These are phyloP conservation scores for Xylaria venustula DNA, from an alignment of 495 filamentous ascomycete genomes.

Conservation along the genomic window DNA sequence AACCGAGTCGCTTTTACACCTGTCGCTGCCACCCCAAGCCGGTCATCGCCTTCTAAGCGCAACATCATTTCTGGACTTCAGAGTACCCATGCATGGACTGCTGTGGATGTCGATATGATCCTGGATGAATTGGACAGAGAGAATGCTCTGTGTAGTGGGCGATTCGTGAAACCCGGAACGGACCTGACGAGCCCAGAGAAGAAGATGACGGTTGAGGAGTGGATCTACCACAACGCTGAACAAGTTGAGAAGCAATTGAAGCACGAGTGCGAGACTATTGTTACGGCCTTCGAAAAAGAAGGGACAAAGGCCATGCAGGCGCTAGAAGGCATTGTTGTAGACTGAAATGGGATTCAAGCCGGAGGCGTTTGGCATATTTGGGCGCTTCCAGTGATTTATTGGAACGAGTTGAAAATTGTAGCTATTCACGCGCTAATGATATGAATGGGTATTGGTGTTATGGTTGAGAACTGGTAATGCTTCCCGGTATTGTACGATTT, in stretches of 20 bases:
- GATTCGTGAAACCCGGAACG: constrained; percentile 46
- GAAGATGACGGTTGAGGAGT: constrained; percentile 89
- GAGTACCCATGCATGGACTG: constrained; percentile 66
- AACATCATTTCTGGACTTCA: constrained; percentile 57
- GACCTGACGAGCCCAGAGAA: constrained; percentile 76
- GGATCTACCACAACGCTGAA: constrained; percentile 79
- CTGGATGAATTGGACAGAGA: constrained; percentile 61
- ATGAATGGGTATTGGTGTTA: background rate
- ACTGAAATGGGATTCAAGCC: constrained; percentile 15
- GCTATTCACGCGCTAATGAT: background rate
- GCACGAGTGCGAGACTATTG: constrained; percentile 75
- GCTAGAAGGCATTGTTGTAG: constrained; percentile 67
- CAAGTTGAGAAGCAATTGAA: constrained; percentile 75
- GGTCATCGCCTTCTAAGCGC: constrained; percentile 62
- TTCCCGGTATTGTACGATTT: no score
- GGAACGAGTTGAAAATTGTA: background rate
- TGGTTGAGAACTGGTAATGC: background rate
- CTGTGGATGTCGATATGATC: constrained; percentile 67
- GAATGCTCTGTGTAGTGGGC: constrained; percentile 29
- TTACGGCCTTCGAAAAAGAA: constrained; percentile 77
- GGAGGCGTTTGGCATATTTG: background rate
- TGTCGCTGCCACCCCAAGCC: constrained; percentile 55
- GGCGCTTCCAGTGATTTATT: no score
- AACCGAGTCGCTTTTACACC: constrained; percentile 45
- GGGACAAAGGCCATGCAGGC: constrained; percentile 71